Base-by-base conservation (phyloP, 306 rosid genomes). In the Abrus precatorius region DNA sequence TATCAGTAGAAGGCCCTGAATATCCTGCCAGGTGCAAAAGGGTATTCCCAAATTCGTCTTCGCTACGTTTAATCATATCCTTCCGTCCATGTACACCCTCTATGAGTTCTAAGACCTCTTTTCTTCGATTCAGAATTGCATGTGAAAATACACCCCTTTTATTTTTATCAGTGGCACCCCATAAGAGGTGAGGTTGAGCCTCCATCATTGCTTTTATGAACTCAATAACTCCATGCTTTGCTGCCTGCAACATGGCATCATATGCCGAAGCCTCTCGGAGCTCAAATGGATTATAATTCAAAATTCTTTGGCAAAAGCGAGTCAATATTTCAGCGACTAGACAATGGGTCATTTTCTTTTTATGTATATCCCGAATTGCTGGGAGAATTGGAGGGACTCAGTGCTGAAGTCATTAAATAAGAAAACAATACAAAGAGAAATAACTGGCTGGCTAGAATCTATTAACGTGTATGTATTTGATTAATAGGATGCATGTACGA, bases 181-280 rank as follows among this genome's bases (percentile, higher is more conserved):
- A 72, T 9, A 72, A 38, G 7, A 72, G 65, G 0, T 72, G 36
- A 5, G 65, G 77, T 3, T 72, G 54, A 54, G 53, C 77, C 5
- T 72, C 54, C 28, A 52, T 72, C 65, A 72, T 72, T 54, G 10
- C 12, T 14, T 54, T 14, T 54, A 72, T 9, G 65, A 72, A 54
- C 40, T 72, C 65, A 53, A 72, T 27, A 54, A 3, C 54, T 72
- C 77, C 77, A 14, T 9, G 20, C 7, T 38, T 54, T 0, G 77
- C 65, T 38, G 77, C 77, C 1, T 53, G 38, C 53, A 72, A 38
- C 66, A 72, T 72, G 4, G 65, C 77, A 20, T 72, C 65, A 3
- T 38, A 38, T 0, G 77, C 77, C 0, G 40, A 54, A 5, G 77
- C 65, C 0, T 14, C 53, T 54, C 3, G 2, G 8, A 54, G 38